A percentile compares a stretch with the other conserved stretches of the same genome.
Conservation (phyloP, 164 flowering plant genomes). For the Vitis labrusca region DNA sequence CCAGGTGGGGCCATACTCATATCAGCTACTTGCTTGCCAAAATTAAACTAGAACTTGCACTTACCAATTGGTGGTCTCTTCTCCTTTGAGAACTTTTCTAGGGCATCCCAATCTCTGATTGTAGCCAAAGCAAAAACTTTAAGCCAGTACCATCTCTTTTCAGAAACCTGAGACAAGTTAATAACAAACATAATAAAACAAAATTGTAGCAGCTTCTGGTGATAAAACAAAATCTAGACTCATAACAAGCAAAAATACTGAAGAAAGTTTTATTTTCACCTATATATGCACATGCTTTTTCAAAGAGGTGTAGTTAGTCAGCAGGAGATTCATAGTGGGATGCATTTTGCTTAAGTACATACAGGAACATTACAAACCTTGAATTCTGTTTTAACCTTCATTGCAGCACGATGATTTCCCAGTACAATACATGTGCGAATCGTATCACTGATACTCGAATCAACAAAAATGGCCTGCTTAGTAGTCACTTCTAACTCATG, state of each 20-base stretch:
- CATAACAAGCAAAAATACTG: background rate
- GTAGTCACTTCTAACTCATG: conserved; percentile 89
- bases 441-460: conserved; percentile 93
- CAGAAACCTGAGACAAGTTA: conserved; percentile 66
- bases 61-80: conserved; percentile 91
- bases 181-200: background rate
- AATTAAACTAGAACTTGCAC: background rate
- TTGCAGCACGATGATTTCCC: conserved; percentile 89
- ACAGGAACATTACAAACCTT: conserved; percentile 55
- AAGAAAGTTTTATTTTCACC: background rate
- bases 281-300: background rate
- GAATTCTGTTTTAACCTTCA: conserved; percentile 85
- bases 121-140: conserved; percentile 95
- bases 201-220: background rate
- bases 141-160: conserved; percentile 99
- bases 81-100: conserved; percentile 94
- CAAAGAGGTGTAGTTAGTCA: background rate
- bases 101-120: conserved; percentile 92
- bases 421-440: conserved; percentile 91
- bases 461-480: conserved; percentile 91
- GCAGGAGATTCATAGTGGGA: background rate
- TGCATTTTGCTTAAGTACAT: background rate
- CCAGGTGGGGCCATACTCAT: background rate
- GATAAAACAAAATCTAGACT: background rate
- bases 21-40: background rate